These are phyloP conservation scores for Aechmea fasciata DNA, from an alignment of 176 grass and related monocot species.

Conservation along the genomic window DNA sequence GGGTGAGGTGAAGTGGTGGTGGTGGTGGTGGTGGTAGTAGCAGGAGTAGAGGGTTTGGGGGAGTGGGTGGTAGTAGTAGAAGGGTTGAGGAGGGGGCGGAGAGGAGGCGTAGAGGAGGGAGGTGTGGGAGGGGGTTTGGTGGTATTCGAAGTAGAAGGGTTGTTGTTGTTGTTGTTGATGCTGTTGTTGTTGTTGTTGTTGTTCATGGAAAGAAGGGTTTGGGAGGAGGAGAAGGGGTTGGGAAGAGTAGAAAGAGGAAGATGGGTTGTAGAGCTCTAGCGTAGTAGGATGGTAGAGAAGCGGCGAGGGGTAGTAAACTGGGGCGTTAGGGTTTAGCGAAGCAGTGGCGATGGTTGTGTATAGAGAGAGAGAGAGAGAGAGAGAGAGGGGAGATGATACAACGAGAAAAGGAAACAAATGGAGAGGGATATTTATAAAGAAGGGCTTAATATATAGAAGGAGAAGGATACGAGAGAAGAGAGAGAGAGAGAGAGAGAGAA, in stretches of 20 bases:
- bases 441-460: background rate
- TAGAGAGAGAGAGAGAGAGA: background rate
- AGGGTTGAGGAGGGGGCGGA: background rate
- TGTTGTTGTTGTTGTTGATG: too few species aligned
- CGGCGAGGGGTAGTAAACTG: background rate
- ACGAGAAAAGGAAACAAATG: background rate
- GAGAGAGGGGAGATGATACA: background rate
- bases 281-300: background rate
- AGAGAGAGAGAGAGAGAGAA: background rate
- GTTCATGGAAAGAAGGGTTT: background rate
- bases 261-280: background rate
- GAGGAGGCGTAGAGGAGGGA: background rate
- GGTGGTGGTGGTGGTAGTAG: background rate
- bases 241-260: background rate
- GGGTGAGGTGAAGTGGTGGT: background rate
- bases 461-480: background rate
- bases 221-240: background rate
- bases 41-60: background rate
- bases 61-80: background rate
- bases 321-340: background rate
- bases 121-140: background rate
- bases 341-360: background rate
- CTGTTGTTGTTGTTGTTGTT: too few species aligned
- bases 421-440: background rate
- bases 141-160: background rate